phyloP scores from a whole-genome alignment of 2,329 filamentous ascomycete genomes.

The Fusarium nygamai region DNA sequence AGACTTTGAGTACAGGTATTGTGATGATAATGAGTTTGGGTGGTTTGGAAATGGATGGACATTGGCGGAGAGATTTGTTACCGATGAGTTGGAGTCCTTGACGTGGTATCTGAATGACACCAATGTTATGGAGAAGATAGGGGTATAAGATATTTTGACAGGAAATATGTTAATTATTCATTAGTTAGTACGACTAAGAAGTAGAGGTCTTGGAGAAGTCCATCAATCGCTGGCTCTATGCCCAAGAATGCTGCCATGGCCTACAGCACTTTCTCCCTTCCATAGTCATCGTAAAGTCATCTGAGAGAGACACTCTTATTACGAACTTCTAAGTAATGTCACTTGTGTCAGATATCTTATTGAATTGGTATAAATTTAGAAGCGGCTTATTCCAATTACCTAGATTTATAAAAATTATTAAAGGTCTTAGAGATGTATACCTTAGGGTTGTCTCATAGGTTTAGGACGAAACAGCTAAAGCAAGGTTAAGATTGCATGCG shows the following conservation, averaged over 20 bases:
- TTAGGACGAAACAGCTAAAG: fast-evolving
- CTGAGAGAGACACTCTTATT: no score
- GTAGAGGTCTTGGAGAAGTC: neutral
- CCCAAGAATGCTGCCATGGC: neutral
- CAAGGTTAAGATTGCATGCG: no score
- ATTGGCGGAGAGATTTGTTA: constrained; percentile 9
- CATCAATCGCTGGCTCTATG: no score
- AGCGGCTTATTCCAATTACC: neutral
- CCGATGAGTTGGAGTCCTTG: constrained; percentile 7
- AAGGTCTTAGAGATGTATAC: neutral
- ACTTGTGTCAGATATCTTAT: no score
- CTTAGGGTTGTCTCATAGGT: neutral
- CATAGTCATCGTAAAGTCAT: no score
- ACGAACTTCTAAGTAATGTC: no score
- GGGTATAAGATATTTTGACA: neutral
- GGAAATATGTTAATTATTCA: neutral
- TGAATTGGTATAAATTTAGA: neutral
- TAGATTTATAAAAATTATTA: neutral
- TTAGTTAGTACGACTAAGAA: neutral
- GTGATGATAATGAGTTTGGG: constrained; percentile 14
- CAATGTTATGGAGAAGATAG: neutral
- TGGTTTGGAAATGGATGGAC: constrained; percentile 24
- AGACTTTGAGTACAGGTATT: constrained; percentile 14
- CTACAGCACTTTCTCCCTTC: no score
- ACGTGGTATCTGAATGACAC: constrained; percentile 18